These are phyloP conservation scores for Neodidymelliopsis sp. DNA, from an alignment of 2,329 filamentous ascomycete species.

Conservation along the genomic window DNA sequence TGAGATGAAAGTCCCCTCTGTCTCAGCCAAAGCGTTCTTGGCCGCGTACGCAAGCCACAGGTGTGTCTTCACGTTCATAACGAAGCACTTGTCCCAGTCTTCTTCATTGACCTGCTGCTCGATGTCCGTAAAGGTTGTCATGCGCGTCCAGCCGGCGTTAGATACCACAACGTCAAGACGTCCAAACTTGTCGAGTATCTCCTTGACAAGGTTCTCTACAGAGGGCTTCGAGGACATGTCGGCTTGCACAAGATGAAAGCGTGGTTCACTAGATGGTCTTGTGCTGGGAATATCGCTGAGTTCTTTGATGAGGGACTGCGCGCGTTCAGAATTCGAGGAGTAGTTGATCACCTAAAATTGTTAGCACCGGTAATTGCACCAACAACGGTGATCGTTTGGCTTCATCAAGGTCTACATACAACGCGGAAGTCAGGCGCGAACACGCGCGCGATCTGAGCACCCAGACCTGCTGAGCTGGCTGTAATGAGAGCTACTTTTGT, in stretches of 20 bases:
- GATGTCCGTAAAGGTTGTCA: constrained; percentile 65
- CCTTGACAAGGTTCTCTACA: constrained; percentile 53
- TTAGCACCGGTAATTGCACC: neutral
- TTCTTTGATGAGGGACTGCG: constrained; percentile 51
- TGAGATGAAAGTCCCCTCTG: constrained; percentile 68
- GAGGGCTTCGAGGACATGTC: constrained; percentile 55
- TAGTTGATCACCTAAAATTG: constrained; percentile 55
- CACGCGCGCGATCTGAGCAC: constrained; percentile 56
- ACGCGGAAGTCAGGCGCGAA: constrained; percentile 57
- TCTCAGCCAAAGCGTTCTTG: constrained; percentile 65
- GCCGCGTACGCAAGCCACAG: constrained; percentile 64
- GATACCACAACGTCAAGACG: constrained; percentile 57
- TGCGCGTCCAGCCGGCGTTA: constrained; percentile 69
- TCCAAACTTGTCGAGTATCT: constrained; percentile 56
- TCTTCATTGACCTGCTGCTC: constrained; percentile 65
- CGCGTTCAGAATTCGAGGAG: constrained; percentile 54
- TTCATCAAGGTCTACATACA: constrained; percentile 37
- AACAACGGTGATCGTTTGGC: neutral
- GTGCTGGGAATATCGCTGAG: constrained; percentile 49
- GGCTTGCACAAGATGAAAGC: constrained; percentile 55
- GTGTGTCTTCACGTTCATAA: constrained; percentile 65
- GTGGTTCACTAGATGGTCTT: constrained; percentile 39
- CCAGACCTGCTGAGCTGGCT: constrained; percentile 57
- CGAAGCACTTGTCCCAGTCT: constrained; percentile 72
- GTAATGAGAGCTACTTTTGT: constrained; percentile 58